phyloP scores from a whole-genome alignment of 1,139 yeast species.

The Pneumocystis sp. region DNA sequence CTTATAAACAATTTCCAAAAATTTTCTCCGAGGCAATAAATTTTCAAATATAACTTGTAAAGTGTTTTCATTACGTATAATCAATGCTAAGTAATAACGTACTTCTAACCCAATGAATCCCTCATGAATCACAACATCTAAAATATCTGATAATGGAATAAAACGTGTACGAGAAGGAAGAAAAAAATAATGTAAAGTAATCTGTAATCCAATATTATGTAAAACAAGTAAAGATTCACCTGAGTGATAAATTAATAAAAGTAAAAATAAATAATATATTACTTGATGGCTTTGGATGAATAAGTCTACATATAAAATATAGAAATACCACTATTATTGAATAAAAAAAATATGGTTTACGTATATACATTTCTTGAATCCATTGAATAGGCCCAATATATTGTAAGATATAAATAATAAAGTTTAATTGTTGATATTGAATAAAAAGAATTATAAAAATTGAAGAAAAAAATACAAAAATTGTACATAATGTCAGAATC shows the following conservation, averaged over 20 bases:
- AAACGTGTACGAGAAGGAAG: conserved; percentile 2
- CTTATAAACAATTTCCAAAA: conserved; percentile 1
- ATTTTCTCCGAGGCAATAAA: conserved; percentile 2
- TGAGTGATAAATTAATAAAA: not conserved
- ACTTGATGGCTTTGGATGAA: not conserved
- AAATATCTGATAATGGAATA: conserved; percentile 14
- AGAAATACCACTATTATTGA: not conserved
- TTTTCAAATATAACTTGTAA: conserved; percentile 14
- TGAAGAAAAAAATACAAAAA: not conserved
- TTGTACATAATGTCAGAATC: not conserved
- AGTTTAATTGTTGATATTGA: not conserved
- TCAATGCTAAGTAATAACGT: conserved; percentile 13
- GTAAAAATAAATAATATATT: not conserved
- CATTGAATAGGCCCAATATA: not conserved
- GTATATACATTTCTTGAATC: not conserved
- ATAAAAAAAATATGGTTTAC: not conserved
- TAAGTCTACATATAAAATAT: not conserved
- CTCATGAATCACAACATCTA: conserved; percentile 14
- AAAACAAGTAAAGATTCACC: not conserved
- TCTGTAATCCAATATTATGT: not conserved
- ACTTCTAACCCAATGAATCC: conserved; percentile 15
- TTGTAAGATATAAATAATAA: not conserved
- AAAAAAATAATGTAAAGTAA: not conserved
- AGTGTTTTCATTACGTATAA: conserved; percentile 12
- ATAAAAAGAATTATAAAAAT: not conserved